These are phyloP conservation scores for Rhododendron simsii DNA, from an alignment of 148 eudicot genomes.

Conservation along the genomic window DNA sequence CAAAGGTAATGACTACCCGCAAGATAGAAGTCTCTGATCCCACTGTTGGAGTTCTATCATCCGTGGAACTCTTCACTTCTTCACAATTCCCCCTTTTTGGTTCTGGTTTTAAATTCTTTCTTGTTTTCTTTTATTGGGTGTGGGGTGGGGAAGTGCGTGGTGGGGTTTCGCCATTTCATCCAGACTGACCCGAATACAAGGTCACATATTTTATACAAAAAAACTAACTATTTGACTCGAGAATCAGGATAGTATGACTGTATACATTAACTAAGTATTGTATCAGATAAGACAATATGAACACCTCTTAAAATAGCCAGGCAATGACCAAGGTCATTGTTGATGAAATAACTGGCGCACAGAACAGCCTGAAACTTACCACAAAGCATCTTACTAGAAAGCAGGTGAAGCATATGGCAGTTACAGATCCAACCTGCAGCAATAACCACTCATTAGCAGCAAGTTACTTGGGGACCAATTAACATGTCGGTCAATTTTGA, in stretches of 20 bases:
- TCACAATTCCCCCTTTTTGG: background rate
- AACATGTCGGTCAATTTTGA: background rate
- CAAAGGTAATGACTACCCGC: background rate
- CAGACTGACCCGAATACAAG: background rate
- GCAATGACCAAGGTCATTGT: background rate
- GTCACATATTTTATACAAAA: background rate
- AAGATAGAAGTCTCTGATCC: background rate
- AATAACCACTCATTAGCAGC: slow-evolving; percentile 11
- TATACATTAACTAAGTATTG: background rate
- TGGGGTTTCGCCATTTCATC: background rate
- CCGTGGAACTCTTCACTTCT: background rate
- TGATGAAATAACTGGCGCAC: background rate
- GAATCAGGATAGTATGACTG: background rate
- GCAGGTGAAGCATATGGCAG: slow-evolving; percentile 73
- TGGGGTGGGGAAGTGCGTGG: background rate
- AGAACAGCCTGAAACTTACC: slow-evolving; percentile 43
- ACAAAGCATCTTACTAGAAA: slow-evolving; percentile 74
- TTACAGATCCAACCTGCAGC: slow-evolving; percentile 89
- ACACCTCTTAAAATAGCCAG: background rate
- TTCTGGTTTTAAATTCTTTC: background rate
- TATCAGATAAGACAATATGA: background rate
- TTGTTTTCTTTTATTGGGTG: background rate
- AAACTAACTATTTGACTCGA: background rate
- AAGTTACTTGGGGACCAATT: slow-evolving; percentile 5
- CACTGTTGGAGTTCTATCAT: background rate